A percentile compares a stretch with the other conserved stretches of the same genome.
These are phyloP conservation scores for Calendula officinalis DNA, from an alignment of 129 eudicot genomes.

Conservation along the genomic window DNA sequence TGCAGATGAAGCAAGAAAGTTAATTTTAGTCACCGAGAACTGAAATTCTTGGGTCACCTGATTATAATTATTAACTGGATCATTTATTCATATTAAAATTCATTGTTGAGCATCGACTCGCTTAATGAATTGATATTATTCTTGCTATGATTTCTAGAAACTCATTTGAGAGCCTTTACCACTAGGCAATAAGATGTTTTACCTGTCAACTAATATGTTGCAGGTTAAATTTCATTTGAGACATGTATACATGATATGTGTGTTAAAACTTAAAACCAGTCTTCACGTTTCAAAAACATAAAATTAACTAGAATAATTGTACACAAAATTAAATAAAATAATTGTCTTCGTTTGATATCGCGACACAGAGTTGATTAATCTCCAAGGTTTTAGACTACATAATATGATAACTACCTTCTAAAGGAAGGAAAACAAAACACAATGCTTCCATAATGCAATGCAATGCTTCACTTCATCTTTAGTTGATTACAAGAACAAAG, in stretches of 20 bases:
- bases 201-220: no score
- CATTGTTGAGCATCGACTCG: slow-evolving; percentile 17
- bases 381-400: background rate
- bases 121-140: background rate
- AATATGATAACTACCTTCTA: background rate
- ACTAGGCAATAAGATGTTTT: background rate
- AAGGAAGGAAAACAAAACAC: background rate
- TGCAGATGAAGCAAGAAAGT: slow-evolving; percentile 67
- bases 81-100: background rate
- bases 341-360: no score
- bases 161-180: background rate
- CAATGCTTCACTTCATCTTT: slow-evolving; percentile 16
- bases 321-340: no score
- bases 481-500: background rate
- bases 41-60: slow-evolving; percentile 1
- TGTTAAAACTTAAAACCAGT: no score
- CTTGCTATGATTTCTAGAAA: background rate
- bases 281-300: no score
- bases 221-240: no score
- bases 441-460: slow-evolving; percentile 19
- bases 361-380: background rate
- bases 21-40: slow-evolving; percentile 13
- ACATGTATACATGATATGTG: no score
- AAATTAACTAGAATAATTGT: no score
- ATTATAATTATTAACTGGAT: background rate